Evolutionary conservation across 192 early-diverging fungal species (phyloP), one percentile per base, ranked within the genome.

Genomic region (Dissophora globulifera): DNA sequence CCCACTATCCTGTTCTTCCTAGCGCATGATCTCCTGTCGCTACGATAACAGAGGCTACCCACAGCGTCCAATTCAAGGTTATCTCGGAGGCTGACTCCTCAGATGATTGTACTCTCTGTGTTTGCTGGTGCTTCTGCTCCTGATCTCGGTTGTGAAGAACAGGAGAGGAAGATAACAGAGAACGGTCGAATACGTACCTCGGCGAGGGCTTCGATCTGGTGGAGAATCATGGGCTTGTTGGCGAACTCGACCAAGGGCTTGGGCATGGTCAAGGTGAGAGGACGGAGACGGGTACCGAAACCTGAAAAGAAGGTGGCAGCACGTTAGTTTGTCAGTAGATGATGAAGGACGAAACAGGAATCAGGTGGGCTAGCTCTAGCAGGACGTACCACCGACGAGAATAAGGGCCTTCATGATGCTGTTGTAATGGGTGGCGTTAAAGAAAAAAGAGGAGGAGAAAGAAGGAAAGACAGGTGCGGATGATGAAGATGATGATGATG

Each of bases 201-300:
- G 47, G 91, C 94, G 10, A 99, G 86, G 6, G 92, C 95, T 79
- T 97, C 96, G 67, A 99, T 98, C 84, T 99, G 98, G 82, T 99
- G 98, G 60, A 96, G 86, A 83, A 99, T 97, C 93, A 99, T 98
- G 58, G 94, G 96, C 81, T 88, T 93, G 88, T 99, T 99, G 35
- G 94, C 94, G 84, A 99, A 99, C 83, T 99, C 96, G n/a, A 99
- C 96, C 49, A 99, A 87, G 47, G 98, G 98, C 85, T 99, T 99
- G 59, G 98, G 98, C 43, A 95, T 85, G 45, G 96, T 91, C 58
- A 99, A 86, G 17, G 98, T 99, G 53, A 99, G 88, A 43, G 98
- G 98, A 33, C 98, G 91, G 74, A 99, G 91, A 79, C 98, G 93
- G 49, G 98, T 99, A 70, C 98, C 98, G 81, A 96, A 99, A 52